Percentiles rank a stretch among this genome's conserved stretches.
Conservation (phyloP, 2,329 filamentous ascomycete genomes). For the Ophiocordyceps camponoti-leonardi region DNA sequence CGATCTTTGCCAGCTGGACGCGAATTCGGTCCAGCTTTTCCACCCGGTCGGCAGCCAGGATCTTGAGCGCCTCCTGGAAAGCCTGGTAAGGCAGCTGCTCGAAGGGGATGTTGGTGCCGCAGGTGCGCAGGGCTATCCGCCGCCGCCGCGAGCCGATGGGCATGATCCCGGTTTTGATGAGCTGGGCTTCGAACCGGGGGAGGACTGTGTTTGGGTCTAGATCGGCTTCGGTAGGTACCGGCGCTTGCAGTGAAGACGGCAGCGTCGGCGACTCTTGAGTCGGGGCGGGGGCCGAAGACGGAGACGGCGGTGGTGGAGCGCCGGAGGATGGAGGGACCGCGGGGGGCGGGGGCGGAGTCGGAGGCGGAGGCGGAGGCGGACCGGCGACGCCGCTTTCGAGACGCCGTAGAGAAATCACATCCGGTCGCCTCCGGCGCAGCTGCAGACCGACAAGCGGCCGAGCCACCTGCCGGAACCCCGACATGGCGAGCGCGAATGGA, state of each 20-base stretch:
- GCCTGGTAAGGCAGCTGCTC: constrained; percentile 92
- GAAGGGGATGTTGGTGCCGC: constrained; percentile 53
- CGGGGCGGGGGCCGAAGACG: constrained; percentile 1
- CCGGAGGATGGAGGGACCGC: background rate
- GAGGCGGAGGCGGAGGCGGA: background rate
- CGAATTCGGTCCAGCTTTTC: constrained; percentile 65
- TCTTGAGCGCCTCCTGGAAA: constrained; percentile 85
- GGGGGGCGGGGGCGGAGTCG: background rate
- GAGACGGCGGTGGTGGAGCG: background rate
- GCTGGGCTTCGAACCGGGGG: constrained; percentile 38
- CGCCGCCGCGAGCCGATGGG: constrained; percentile 76
- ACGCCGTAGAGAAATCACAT: background rate
- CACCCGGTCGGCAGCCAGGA: constrained; percentile 62
- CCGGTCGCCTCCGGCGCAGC: constrained; percentile 2
- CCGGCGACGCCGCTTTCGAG: constrained; percentile 2
- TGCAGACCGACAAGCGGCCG: constrained; percentile 35
- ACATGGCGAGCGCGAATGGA: constrained; percentile 29
- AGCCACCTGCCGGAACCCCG: constrained; percentile 39
- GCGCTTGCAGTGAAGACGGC: no score
- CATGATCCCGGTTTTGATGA: constrained; percentile 50
- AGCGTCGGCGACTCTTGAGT: background rate
- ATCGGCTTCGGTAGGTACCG: constrained; percentile 20
- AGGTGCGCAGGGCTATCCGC: constrained; percentile 51
- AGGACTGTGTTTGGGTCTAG: constrained; percentile 54
- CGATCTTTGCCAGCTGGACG: constrained; percentile 50